Conservation (phyloP, 352 stramenopile species). For the Globisporangium carolinianum region DNA sequence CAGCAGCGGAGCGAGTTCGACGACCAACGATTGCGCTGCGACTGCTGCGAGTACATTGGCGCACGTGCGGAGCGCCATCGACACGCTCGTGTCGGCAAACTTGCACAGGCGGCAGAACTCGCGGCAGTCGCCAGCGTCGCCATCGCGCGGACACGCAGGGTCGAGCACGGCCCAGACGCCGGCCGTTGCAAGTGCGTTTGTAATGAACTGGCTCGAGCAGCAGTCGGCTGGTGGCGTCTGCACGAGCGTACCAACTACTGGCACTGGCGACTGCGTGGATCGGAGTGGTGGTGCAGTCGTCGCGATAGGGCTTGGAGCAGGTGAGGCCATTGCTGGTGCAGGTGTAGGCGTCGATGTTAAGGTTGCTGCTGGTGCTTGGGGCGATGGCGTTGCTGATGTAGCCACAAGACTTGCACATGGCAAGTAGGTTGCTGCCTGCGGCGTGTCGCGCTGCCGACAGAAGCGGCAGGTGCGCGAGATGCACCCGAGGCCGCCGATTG, state of each 20-base stretch:
- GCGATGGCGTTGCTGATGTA: background rate
- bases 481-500: constrained; percentile 8
- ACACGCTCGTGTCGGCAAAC: constrained; percentile 9
- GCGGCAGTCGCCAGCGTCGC: constrained; percentile 2
- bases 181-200: background rate
- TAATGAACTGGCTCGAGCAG: constrained; percentile 4
- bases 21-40: too few species aligned
- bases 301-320: background rate
- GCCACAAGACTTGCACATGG: background rate
- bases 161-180: constrained; percentile 10
- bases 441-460: constrained; percentile 28
- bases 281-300: background rate
- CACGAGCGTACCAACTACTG: background rate
- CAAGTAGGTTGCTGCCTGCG: constrained; percentile 19
- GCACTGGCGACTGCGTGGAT: background rate
- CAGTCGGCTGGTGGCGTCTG: background rate
- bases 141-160: constrained; percentile 7
- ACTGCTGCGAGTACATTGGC: background rate
- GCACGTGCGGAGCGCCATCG: background rate
- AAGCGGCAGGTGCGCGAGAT: constrained; percentile 19
- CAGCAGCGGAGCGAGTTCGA: background rate
- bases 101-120: constrained; percentile 11
- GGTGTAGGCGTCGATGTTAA: constrained; percentile 1
- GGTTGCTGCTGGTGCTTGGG: background rate
- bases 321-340: background rate